phyloP scores from a whole-genome alignment of 1,284 basidiomycete genomes.

The Apiotrichum brassicae region DNA sequence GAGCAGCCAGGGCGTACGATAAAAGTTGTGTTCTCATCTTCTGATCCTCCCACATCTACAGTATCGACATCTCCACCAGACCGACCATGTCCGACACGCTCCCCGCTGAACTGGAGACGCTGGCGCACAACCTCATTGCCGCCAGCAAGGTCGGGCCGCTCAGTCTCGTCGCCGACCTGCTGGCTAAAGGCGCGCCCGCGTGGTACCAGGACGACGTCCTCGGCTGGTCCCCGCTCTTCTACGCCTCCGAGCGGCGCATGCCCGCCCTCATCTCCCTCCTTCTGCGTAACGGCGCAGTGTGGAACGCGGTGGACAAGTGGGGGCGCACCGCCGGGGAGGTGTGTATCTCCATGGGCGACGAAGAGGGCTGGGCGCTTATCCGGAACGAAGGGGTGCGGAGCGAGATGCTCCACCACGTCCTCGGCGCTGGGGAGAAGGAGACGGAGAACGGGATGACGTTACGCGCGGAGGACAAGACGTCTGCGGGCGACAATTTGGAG shows the following conservation, averaged over 20 bases:
- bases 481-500: constrained; percentile 64
- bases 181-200: constrained; percentile 70
- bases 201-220: constrained; percentile 86
- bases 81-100: constrained; percentile 1
- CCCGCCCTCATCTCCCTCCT: constrained; percentile 59
- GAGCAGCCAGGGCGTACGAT: no score
- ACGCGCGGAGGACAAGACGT: constrained; percentile 55
- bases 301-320: constrained; percentile 80
- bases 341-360: constrained; percentile 74
- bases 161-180: constrained; percentile 53
- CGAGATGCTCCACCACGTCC: constrained; percentile 49
- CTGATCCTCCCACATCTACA: no score
- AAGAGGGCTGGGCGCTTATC: constrained; percentile 64
- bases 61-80: no score
- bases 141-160: constrained; percentile 46
- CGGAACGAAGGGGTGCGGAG: constrained; percentile 74
- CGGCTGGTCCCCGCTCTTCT: constrained; percentile 79
- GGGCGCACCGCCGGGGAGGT: constrained; percentile 82
- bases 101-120: constrained; percentile 11
- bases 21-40: not conserved
- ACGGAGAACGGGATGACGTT: constrained; percentile 31
- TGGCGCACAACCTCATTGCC: constrained; percentile 26
- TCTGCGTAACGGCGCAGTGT: constrained; percentile 76
- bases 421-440: constrained; percentile 16
- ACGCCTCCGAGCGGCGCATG: constrained; percentile 71